phyloP scores from a whole-genome alignment of 192 early-diverging fungal genomes.

The Entrophospora sp. region DNA sequence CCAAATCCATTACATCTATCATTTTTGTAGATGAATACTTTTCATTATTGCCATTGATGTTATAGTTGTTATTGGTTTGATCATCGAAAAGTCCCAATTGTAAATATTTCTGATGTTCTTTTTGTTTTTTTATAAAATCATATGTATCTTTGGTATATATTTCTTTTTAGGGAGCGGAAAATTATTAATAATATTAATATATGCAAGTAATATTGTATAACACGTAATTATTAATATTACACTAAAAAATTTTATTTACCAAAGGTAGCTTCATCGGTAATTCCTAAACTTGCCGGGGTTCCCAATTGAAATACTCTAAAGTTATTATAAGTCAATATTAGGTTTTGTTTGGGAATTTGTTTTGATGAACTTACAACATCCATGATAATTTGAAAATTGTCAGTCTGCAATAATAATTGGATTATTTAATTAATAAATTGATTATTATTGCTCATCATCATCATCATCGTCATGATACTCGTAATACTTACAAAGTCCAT shows the following conservation, averaged over 20 bases:
- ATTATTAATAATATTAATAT: neutral
- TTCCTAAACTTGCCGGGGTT: conserved; percentile 17
- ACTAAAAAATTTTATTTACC: too few relatives aligned
- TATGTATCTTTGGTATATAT: conserved; percentile 6
- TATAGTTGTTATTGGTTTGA: too few relatives aligned
- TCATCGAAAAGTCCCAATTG: neutral
- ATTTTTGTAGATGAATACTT: neutral
- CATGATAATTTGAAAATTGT: conserved; percentile 13
- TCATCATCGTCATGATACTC: too few relatives aligned
- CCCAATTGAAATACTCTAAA: conserved; percentile 19
- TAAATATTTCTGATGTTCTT: neutral
- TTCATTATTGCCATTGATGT: neutral
- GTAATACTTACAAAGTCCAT: conserved; percentile 5
- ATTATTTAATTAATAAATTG: neutral
- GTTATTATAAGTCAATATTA: conserved; percentile 19
- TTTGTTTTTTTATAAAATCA: conserved; percentile 6
- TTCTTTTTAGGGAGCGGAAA: conserved; percentile 2
- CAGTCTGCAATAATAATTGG: neutral
- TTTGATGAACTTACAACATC: neutral
- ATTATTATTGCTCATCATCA: neutral
- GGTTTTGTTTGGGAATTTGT: conserved; percentile 6
- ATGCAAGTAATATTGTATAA: neutral
- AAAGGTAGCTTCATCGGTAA: neutral
- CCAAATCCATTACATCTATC: neutral
- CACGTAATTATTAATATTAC: neutral